Percentiles rank a stretch among this genome's conserved stretches.
These are phyloP conservation scores for Rhododendron henanense DNA, from an alignment of 148 eudicot species.

Conservation along the genomic window DNA sequence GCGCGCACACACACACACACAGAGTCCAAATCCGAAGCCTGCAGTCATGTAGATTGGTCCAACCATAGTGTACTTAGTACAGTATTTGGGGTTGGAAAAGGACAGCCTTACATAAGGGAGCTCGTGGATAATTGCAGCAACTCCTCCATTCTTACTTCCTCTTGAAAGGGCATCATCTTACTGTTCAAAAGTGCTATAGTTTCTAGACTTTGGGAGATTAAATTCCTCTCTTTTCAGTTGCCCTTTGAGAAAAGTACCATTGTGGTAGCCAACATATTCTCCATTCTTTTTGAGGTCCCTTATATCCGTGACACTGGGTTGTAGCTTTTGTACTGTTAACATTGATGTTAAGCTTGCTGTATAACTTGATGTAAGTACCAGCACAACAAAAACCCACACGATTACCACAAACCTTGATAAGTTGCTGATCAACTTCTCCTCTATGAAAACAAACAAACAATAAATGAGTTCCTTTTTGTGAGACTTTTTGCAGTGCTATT, in stretches of 20 bases:
- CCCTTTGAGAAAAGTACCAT: conserved; percentile 7
- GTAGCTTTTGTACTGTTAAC: conserved; percentile 13
- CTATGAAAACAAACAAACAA: background rate
- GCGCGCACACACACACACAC: background rate
- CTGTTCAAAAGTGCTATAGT: conserved; percentile 8
- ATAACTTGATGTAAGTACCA: conserved; percentile 8
- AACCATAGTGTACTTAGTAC: conserved; percentile 31
- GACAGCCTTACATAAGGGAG: conserved; percentile 32
- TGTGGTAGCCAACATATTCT: conserved; percentile 18
- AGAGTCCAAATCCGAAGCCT: conserved; percentile 37
- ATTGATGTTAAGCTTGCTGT: conserved; percentile 18
- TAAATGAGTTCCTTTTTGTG: background rate
- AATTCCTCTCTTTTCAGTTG: background rate
- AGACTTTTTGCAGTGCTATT: too few species aligned
- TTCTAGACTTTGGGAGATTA: background rate
- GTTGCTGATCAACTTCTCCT: background rate
- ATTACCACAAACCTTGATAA: background rate
- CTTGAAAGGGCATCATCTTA: conserved; percentile 23
- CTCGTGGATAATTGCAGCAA: conserved; percentile 32
- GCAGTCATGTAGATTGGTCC: conserved; percentile 22
- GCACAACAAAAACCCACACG: background rate
- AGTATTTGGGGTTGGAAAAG: conserved; percentile 15
- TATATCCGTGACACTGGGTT: conserved; percentile 7
- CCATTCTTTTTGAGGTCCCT: background rate
- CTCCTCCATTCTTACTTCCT: conserved; percentile 35